Evolutionary conservation across 2,329 filamentous ascomycete species (phyloP).

Genomic region (Penicillium decumbens): DNA sequence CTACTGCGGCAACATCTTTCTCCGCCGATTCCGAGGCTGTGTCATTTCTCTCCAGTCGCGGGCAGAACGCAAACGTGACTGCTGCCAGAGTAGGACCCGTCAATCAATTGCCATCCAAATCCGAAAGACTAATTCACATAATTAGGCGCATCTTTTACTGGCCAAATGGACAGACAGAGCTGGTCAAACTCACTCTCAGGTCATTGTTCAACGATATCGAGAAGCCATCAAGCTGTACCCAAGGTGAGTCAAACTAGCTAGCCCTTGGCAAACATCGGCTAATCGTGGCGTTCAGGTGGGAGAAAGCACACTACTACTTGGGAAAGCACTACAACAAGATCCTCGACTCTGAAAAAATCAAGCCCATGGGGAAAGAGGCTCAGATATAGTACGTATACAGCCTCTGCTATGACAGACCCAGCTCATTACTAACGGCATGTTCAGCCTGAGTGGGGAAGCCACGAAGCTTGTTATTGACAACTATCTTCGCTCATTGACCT

Average conservation of each 20-base stretch:
- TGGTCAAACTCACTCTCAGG: constrained; percentile 83
- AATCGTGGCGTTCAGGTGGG: constrained; percentile 59
- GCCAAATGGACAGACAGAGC: constrained; percentile 95
- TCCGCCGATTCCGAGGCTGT: constrained; percentile 33
- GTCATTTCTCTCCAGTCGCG: constrained; percentile 37
- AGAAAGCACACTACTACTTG: constrained; percentile 95
- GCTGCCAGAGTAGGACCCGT: constrained; percentile 38
- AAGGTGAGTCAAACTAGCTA: constrained; percentile 17
- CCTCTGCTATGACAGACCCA: neutral
- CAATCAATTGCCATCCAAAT: neutral
- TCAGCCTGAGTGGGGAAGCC: constrained; percentile 68
- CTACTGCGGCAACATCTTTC: constrained; percentile 50
- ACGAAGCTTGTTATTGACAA: constrained; percentile 90
- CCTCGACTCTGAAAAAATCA: constrained; percentile 76
- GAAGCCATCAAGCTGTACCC: constrained; percentile 55
- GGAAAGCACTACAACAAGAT: constrained; percentile 97
- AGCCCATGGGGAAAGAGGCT: constrained; percentile 71
- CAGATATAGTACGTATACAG: constrained; percentile 54
- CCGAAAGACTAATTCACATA: neutral
- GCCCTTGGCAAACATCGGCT: neutral
- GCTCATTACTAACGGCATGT: constrained; percentile 26
- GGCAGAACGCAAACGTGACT: constrained; percentile 50
- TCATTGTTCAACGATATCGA: constrained; percentile 76
- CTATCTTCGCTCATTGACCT: constrained; percentile 78
- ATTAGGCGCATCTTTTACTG: constrained; percentile 72